Evolutionary conservation across 2,329 filamentous ascomycete genomes (phyloP).

Genomic region (Pestalotiopsis sp.): DNA sequence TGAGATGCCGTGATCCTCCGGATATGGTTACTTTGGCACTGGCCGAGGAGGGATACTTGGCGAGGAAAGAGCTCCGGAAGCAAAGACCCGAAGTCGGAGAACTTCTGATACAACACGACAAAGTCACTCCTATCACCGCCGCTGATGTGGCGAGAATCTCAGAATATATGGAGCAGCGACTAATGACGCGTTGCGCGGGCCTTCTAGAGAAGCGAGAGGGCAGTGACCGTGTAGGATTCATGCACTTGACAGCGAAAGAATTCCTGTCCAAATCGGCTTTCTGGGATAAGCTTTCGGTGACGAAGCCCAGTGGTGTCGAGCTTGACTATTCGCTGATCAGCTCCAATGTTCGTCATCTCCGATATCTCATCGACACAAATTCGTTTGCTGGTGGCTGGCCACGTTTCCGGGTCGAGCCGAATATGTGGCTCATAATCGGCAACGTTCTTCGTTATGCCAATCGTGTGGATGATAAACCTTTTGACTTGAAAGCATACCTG

Average conservation of each 20-base stretch:
- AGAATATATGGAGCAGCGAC: conserved; percentile 28
- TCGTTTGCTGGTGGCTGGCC: not conserved
- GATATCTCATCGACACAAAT: not conserved
- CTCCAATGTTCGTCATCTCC: conserved; percentile 7
- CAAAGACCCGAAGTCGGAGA: conserved; percentile 23
- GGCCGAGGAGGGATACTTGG: conserved; percentile 29
- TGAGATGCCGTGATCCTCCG: conserved; percentile 33
- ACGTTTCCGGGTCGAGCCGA: not conserved
- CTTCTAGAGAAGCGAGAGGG: conserved; percentile 29
- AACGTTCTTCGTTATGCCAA: conserved; percentile 7
- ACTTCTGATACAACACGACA: conserved; percentile 26
- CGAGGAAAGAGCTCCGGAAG: conserved; percentile 22
- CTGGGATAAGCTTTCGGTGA: conserved; percentile 12
- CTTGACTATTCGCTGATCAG: conserved; percentile 12
- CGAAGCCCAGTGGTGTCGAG: conserved; percentile 9
- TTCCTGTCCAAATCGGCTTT: conserved; percentile 2
- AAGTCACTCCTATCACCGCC: conserved; percentile 22
- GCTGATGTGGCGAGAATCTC: conserved; percentile 24
- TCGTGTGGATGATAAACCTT: conserved; percentile 11
- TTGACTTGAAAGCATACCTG: conserved; percentile 7
- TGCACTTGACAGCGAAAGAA: conserved; percentile 14
- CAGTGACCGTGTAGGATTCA: conserved; percentile 22
- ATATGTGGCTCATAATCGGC: conserved; percentile 4
- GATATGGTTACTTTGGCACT: conserved; percentile 32
- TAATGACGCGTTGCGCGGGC: conserved; percentile 27